Evolutionary conservation across 306 rosid genomes (phyloP), one percentile per base, ranked within the genome.

Genomic region (Gastrolobium villosum): DNA sequence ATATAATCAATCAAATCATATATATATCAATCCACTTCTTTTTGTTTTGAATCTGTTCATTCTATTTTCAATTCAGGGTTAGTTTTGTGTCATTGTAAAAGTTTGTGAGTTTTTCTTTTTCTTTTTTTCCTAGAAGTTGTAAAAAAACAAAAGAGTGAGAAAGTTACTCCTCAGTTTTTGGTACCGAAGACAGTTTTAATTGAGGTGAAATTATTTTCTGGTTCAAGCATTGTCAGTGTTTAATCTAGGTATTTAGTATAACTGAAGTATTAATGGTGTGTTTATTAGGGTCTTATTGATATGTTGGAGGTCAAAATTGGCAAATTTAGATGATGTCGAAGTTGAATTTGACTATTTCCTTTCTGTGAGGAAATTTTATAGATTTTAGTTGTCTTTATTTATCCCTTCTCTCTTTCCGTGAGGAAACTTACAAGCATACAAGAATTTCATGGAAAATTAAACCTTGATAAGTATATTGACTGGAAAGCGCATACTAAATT

Each of bases 1-100:
- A 57, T 65, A 70, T 75, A n/a, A 61, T 37, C 48, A 65, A 57
- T 70, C 84, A 71, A 39, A 64, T 55, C 63, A 82, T 75, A 49
- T n/a, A n/a, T n/a, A 9, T 66, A 43, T 67, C 10, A 64, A 35
- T 74, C 31, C 43, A 43, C 0, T 35, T 36, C 2, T 15, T 45
- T 49, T 9, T 41, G 65, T 56, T 41, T 55, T 39, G 6, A 6
- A 5, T 4, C 7, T 71, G 26, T 44, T 14, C 4, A 31, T 1
- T 11, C n/a, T 28, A 5, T 9, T 20, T 35, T 28, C 63, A 68
- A 37, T 46, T 76, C 53, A 37, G 13, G 57, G 3, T 60, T 28
- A 60, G 7, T 34, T 60, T 35, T 4, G 5, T 28, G 62, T 55
- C 36, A 7, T 9, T 59, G 41, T 10, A 32, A 59, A 32, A 53